These are phyloP conservation scores for Penicillium taxi DNA, from an alignment of 495 filamentous ascomycete genomes.

Conservation along the genomic window DNA sequence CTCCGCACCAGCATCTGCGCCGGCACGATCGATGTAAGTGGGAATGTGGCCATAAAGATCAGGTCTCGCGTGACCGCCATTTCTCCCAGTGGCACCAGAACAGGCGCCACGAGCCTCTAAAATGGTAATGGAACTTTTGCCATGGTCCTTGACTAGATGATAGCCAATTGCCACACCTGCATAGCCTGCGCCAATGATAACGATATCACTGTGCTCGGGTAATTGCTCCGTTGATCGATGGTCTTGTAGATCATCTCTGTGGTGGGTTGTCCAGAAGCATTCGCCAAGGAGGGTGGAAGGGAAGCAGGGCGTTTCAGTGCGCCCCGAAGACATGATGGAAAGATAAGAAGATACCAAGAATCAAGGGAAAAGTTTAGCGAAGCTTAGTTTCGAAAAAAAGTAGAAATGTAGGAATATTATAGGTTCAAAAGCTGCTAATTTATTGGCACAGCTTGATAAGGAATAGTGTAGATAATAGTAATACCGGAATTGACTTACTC, in stretches of 20 bases:
- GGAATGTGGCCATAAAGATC: slow-evolving; percentile 29
- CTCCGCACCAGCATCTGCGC: slow-evolving; percentile 13
- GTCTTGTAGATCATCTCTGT: slow-evolving; percentile 45
- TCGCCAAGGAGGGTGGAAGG: slow-evolving; percentile 48
- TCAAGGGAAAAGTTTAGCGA: too few relatives aligned
- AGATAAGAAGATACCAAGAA: too few relatives aligned
- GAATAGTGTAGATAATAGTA: too few relatives aligned
- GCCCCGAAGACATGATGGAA: too few relatives aligned
- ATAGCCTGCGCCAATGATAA: slow-evolving; percentile 66
- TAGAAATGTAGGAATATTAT: too few relatives aligned
- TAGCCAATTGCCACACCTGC: slow-evolving; percentile 56
- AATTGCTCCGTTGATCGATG: slow-evolving; percentile 40
- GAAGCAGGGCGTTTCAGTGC: too few relatives aligned
- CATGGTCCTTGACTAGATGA: slow-evolving; percentile 40
- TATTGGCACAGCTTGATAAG: too few relatives aligned
- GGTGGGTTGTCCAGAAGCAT: slow-evolving; percentile 55
- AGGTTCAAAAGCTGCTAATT: too few relatives aligned
- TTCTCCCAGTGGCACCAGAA: slow-evolving; percentile 35
- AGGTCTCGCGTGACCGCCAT: slow-evolving; percentile 30
- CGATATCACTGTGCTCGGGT: slow-evolving; percentile 46
- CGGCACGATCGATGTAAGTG: slow-evolving; percentile 18
- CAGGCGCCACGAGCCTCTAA: slow-evolving; percentile 32
- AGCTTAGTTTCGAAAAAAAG: too few relatives aligned
- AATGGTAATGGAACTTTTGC: slow-evolving; percentile 20
- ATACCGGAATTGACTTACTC: too few relatives aligned